phyloP scores from a whole-genome alignment of 2,329 filamentous ascomycete genomes.

The Clonostachys rosea region DNA sequence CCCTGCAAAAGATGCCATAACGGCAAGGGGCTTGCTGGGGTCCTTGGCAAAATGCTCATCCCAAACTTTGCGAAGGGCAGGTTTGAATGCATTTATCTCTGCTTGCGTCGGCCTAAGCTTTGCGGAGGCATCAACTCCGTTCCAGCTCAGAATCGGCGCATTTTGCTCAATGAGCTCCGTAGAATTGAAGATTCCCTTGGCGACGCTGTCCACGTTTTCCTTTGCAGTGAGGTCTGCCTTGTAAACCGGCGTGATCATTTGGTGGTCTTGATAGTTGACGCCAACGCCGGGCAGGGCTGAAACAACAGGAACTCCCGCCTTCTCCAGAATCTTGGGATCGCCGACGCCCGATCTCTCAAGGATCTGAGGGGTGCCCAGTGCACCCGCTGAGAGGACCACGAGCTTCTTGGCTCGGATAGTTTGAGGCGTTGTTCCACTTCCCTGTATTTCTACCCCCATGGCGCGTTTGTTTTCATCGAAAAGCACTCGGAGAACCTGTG shows the following conservation, averaged over 20 bases:
- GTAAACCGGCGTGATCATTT: conserved; percentile 49
- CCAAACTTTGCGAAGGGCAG: conserved; percentile 48
- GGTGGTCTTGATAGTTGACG: conserved; percentile 49
- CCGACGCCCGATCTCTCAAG: conserved; percentile 31
- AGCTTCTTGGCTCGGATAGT: conserved; percentile 35
- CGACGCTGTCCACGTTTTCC: conserved; percentile 43
- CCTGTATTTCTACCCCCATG: conserved; percentile 40
- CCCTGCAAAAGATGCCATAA: conserved; percentile 32
- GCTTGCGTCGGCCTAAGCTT: conserved; percentile 50
- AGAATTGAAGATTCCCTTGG: conserved; percentile 36
- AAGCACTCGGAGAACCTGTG: conserved; percentile 45
- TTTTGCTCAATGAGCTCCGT: conserved; percentile 28
- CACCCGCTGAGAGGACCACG: conserved; percentile 33
- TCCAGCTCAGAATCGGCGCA: conserved; percentile 47
- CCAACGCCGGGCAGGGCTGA: conserved; percentile 48
- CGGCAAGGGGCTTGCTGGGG: conserved; percentile 39
- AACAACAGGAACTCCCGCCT: conserved; percentile 37
- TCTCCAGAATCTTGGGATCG: conserved; percentile 29
- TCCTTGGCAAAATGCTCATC: conserved; percentile 42
- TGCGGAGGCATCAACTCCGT: conserved; percentile 45
- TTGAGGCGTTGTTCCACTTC: conserved; percentile 17
- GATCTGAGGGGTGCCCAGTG: conserved; percentile 36
- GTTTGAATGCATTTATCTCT: conserved; percentile 46
- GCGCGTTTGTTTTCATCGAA: conserved; percentile 43
- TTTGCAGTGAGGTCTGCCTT: conserved; percentile 16